Conservation (phyloP, 2,329 filamentous ascomycete genomes). For the Fonsecaea pedrosoi region DNA sequence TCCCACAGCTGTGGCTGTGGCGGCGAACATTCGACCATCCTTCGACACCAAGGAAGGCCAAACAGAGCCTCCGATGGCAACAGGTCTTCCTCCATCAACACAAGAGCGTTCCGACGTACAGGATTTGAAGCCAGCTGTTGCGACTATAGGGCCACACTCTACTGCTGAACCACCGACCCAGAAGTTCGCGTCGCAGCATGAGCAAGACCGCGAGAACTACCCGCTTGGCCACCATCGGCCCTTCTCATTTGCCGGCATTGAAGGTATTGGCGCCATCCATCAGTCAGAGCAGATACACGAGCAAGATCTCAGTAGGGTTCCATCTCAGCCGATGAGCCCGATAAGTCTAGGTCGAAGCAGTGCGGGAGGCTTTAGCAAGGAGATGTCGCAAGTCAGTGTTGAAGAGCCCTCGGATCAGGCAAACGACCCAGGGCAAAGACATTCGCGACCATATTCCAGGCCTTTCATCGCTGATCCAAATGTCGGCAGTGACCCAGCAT, state of each 20-base stretch:
- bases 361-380: constrained; percentile 25
- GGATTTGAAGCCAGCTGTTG: background rate
- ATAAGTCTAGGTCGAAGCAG: constrained; percentile 31
- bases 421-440: constrained; percentile 16
- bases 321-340: constrained; percentile 31
- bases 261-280: constrained; percentile 25
- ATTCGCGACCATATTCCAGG: constrained; percentile 34
- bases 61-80: background rate
- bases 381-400: constrained; percentile 34
- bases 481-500: constrained; percentile 29
- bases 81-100: background rate
- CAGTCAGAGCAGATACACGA: constrained; percentile 8
- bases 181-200: background rate
- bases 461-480: constrained; percentile 30
- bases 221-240: constrained; percentile 13
- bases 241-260: constrained; percentile 33
- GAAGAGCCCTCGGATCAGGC: constrained; percentile 30
- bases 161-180: background rate
- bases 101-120: constrained; percentile 10
- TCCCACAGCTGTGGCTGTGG: background rate
- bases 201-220: background rate
- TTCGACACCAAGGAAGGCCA: background rate
- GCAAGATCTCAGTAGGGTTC: constrained; percentile 17
- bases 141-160: background rate
- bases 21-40: background rate